A percentile compares a stretch with the other conserved stretches of the same genome.
Conservation (phyloP, 805 yeast species). For the Metschnikowia shivogae region DNA sequence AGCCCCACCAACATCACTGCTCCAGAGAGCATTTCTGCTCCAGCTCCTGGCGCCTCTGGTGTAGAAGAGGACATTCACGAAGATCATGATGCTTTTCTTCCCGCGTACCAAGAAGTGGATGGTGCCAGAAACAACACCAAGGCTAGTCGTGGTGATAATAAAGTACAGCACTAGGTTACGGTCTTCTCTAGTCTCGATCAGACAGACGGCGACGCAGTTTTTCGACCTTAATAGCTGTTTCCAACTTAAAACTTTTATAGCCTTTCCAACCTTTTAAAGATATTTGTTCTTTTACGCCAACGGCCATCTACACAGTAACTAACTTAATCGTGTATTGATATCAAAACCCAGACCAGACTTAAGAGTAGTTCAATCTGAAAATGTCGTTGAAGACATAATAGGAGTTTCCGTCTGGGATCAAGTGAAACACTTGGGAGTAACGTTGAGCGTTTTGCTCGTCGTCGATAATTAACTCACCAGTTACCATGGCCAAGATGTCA, state of each 20-base stretch:
- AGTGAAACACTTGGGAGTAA: slow-evolving; percentile 96
- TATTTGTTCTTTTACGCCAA: background rate
- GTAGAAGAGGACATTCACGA: background rate
- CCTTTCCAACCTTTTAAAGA: no score
- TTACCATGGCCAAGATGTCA: slow-evolving; percentile 94
- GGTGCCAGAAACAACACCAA: background rate
- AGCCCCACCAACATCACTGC: background rate
- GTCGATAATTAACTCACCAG: slow-evolving; percentile 89
- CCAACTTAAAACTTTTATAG: no score
- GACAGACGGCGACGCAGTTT: background rate
- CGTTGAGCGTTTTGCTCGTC: slow-evolving; percentile 95
- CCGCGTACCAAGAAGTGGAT: slow-evolving; percentile 1
- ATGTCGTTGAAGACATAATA: slow-evolving; percentile 96
- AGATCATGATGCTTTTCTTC: background rate
- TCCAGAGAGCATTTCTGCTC: background rate
- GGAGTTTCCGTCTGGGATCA: slow-evolving; percentile 86
- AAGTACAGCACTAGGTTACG: background rate
- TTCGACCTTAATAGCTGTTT: background rate
- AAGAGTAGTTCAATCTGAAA: slow-evolving; percentile 87
- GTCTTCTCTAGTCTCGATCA: background rate
- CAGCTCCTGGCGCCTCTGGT: background rate
- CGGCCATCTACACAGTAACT: background rate
- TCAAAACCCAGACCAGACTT: slow-evolving; percentile 18
- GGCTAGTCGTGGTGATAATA: background rate
- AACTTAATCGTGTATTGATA: background rate